Conservation (phyloP, 192 early-diverging fungal genomes). For the Jimgerdemannia flammicorona region DNA sequence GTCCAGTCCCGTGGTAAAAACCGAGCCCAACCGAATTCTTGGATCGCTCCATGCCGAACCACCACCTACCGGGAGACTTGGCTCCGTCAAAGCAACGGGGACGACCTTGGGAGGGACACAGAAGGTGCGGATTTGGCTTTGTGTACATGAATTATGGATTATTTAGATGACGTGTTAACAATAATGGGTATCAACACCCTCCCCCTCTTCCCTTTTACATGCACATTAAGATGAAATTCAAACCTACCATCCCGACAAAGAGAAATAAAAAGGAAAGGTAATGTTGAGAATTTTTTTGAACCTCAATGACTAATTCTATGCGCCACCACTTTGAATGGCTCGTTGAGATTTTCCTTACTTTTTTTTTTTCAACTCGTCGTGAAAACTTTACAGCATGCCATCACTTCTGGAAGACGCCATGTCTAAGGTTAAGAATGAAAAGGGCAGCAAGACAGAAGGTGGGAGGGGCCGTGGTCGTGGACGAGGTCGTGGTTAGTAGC, state of each 20-base stretch:
- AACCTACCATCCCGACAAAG: constrained; percentile 52
- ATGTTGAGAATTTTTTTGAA: neutral
- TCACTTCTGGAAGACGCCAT: constrained; percentile 20
- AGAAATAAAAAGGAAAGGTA: constrained; percentile 55
- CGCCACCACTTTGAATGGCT: too few species aligned
- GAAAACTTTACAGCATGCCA: constrained; percentile 21
- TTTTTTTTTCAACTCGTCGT: too few species aligned
- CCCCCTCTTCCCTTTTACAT: neutral
- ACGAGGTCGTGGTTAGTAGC: constrained; percentile 19
- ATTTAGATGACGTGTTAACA: too few species aligned
- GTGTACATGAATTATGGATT: too few species aligned
- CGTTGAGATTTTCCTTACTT: too few species aligned
- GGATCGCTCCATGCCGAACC: neutral
- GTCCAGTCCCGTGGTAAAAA: neutral
- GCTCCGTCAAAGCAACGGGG: neutral
- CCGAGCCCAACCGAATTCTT: neutral
- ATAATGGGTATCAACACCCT: neutral
- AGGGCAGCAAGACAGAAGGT: constrained; percentile 25
- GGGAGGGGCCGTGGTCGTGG: constrained; percentile 45
- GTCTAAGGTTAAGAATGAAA: neutral
- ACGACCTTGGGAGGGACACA: neutral
- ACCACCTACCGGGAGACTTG: neutral
- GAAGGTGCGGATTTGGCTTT: neutral
- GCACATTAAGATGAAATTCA: constrained; percentile 48
- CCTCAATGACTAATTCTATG: neutral